Conservation (phyloP, 805 yeast species). For the Vanderwaltozyma tropicalis region DNA sequence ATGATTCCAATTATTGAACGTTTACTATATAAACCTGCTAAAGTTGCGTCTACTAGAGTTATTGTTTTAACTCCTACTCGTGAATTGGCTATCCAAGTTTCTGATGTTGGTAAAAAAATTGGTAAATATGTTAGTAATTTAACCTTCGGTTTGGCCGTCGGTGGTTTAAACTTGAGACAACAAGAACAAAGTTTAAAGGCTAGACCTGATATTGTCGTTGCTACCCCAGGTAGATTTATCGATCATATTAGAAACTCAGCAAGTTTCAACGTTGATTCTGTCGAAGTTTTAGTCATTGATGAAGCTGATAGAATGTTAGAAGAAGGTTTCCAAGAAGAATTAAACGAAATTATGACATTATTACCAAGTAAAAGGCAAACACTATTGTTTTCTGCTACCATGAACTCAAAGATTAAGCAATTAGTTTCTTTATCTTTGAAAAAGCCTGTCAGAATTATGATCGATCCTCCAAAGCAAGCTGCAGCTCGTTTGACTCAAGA, state of each 20-base stretch:
- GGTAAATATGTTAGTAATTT: slow-evolving; percentile 67
- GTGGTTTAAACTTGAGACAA: slow-evolving; percentile 90
- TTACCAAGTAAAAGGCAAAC: slow-evolving; percentile 92
- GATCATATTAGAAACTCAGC: slow-evolving; percentile 95
- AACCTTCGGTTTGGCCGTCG: slow-evolving; percentile 91
- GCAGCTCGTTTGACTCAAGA: slow-evolving; percentile 87
- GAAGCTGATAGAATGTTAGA: slow-evolving; percentile 99
- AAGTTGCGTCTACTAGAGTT: slow-evolving; percentile 80
- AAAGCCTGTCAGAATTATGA: slow-evolving; percentile 89
- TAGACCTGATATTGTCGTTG: slow-evolving; percentile 92
- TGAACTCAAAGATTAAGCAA: slow-evolving; percentile 87
- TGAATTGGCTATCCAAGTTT: slow-evolving; percentile 93
- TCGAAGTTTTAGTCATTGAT: slow-evolving; percentile 87
- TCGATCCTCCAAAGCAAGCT: slow-evolving; percentile 91
- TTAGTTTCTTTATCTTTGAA: slow-evolving; percentile 79
- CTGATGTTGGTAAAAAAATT: slow-evolving; percentile 82
- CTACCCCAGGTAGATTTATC: slow-evolving; percentile 97
- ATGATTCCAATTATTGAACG: slow-evolving; percentile 94
- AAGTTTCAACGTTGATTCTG: slow-evolving; percentile 78
- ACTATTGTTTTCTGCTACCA: slow-evolving; percentile 90
- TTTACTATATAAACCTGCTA: slow-evolving; percentile 76
- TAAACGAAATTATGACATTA: slow-evolving; percentile 77
- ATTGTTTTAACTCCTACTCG: slow-evolving; percentile 91
- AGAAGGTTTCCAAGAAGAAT: slow-evolving; percentile 95
- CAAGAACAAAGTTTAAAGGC: slow-evolving; percentile 90